Evolutionary conservation across 768 basidiomycete species (phyloP).

Genomic region (Mycena sanguinolenta): DNA sequence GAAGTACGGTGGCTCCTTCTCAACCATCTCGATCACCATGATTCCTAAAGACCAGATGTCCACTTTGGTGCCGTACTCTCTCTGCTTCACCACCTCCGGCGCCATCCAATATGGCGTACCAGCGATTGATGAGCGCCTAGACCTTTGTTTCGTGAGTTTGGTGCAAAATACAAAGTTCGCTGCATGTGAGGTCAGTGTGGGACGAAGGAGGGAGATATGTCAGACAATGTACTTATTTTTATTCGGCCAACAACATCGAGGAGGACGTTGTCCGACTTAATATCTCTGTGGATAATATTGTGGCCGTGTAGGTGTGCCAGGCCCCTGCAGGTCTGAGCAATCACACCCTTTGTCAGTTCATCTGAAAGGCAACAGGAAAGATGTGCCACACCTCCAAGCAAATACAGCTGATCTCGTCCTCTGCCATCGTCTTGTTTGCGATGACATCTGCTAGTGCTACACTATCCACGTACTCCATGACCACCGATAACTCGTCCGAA

Average conservation of each 20-base stretch:
- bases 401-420: conserved; percentile 95
- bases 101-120: conserved; percentile 99
- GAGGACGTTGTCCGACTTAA: conserved; percentile 96
- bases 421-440: conserved; percentile 94
- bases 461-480: conserved; percentile 99
- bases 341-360: neutral
- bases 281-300: conserved; percentile 96
- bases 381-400: conserved; percentile 91
- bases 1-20: conserved; percentile 95
- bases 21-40: conserved; percentile 99
- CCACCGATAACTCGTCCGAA: conserved; percentile 95
- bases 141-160: conserved; percentile 95
- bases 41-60: conserved; percentile 99
- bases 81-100: too few species aligned
- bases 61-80: conserved; percentile 96
- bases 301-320: conserved; percentile 93
- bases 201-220: neutral
- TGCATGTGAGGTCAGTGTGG: conserved; percentile 46
- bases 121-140: conserved; percentile 97
- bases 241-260: conserved; percentile 93
- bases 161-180: conserved; percentile 98
- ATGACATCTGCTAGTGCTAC: conserved; percentile 98
- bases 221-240: conserved; percentile 93
- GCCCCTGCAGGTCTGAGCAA: conserved; percentile 90
- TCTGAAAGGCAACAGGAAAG: conserved; percentile 19